Evolutionary conservation across 2,329 filamentous ascomycete species (phyloP).

Genomic region (Fusarium floridanum): DNA sequence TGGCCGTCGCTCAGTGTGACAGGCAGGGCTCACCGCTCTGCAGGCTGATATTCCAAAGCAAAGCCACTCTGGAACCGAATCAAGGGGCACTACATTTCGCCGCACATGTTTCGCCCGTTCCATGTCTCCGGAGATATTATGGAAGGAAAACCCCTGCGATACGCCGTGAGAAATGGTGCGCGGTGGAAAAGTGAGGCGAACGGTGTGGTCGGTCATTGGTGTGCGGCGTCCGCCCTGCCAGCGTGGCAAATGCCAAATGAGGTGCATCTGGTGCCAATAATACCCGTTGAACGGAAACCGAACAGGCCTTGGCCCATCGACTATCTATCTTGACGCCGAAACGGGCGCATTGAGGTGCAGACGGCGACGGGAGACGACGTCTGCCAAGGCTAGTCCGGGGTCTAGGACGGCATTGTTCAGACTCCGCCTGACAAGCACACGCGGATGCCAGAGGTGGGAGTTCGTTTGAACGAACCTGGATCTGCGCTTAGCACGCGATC

Average conservation of each 20-base stretch:
- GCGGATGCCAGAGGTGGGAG: not conserved
- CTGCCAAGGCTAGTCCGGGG: slow-evolving; percentile 20
- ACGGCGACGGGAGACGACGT: slow-evolving; percentile 15
- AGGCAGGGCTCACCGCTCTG: slow-evolving; percentile 46
- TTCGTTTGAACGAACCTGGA: slow-evolving; percentile 31
- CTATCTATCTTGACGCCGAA: slow-evolving; percentile 15
- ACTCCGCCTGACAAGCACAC: not conserved
- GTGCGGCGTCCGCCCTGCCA: slow-evolving; percentile 46
- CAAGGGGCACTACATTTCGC: slow-evolving; percentile 39
- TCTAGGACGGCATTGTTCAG: not conserved
- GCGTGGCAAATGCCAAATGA: slow-evolving; percentile 47
- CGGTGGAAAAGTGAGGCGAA: slow-evolving; percentile 47
- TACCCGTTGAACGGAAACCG: slow-evolving; percentile 8
- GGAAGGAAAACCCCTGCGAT: slow-evolving; percentile 44
- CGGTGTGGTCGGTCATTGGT: slow-evolving; percentile 45
- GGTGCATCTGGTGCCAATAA: slow-evolving; percentile 37
- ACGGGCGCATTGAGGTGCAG: slow-evolving; percentile 15
- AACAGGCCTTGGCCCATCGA: slow-evolving; percentile 12
- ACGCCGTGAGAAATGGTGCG: slow-evolving; percentile 34
- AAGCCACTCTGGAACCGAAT: slow-evolving; percentile 37
- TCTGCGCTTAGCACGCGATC: slow-evolving; percentile 38
- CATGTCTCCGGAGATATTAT: slow-evolving; percentile 40
- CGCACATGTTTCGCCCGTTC: slow-evolving; percentile 40
- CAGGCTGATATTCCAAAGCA: slow-evolving; percentile 38
- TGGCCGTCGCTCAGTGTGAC: slow-evolving; percentile 32